These are phyloP conservation scores for Chlamydomonas sp. DNA, from an alignment of 139 green algal genomes.

Conservation along the genomic window DNA sequence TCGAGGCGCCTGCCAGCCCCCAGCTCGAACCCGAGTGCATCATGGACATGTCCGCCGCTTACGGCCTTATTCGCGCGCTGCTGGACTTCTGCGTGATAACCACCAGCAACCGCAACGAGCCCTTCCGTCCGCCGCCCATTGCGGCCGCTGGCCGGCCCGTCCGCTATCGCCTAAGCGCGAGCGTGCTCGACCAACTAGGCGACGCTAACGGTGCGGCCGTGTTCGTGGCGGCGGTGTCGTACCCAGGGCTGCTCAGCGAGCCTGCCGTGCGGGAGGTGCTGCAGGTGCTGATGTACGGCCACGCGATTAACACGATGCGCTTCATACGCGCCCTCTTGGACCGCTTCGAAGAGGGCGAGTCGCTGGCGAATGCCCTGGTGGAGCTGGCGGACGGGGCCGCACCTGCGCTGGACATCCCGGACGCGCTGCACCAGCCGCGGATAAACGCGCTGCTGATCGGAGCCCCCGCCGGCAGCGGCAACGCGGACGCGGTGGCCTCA, in stretches of 20 bases:
- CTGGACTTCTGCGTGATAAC: background rate
- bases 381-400: background rate
- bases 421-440: background rate
- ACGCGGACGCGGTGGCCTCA: no score
- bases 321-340: background rate
- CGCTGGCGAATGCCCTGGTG: background rate
- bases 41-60: background rate
- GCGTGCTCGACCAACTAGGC: background rate
- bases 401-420: slow-evolving; percentile 5
- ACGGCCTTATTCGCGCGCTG: background rate
- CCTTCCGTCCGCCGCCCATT: background rate
- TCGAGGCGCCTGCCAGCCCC: background rate
- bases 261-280: background rate
- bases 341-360: background rate
- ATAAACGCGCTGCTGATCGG: slow-evolving; percentile 3
- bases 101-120: no score
- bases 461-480: no score
- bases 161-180: background rate
- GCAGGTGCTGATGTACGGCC: slow-evolving; percentile 14
- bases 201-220: background rate
- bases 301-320: background rate
- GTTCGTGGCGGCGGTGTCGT: slow-evolving; percentile 13
- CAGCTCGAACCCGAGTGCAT: background rate
- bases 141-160: background rate
- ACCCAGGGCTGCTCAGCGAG: slow-evolving; percentile 4